Evolutionary conservation across 495 filamentous ascomycete species (phyloP).

Genomic region (Neurospora hispaniola): DNA sequence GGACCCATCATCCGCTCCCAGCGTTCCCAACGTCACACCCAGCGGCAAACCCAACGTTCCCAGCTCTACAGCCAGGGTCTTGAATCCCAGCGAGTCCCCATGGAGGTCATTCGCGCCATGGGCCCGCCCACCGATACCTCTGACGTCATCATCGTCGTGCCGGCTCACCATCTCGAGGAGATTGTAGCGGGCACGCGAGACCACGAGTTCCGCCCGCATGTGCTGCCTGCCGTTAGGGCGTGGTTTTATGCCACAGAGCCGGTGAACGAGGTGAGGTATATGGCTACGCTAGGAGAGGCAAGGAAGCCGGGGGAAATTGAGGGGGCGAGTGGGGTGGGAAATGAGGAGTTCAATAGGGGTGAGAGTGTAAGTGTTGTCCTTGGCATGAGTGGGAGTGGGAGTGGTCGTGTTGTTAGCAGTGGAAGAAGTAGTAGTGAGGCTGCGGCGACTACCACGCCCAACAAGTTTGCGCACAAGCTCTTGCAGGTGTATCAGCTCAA

Average conservation of each 20-base stretch:
- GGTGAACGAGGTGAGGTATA: constrained; percentile 33
- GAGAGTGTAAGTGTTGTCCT: neutral
- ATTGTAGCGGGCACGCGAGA: constrained; percentile 31
- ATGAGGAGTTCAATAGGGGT: constrained; percentile 38
- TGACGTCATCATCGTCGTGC: constrained; percentile 37
- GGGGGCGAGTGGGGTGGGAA: constrained; percentile 29
- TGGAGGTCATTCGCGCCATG: constrained; percentile 31
- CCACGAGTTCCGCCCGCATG: constrained; percentile 37
- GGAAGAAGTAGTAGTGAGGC: neutral
- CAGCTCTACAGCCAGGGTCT: constrained; percentile 31
- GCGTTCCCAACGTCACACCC: constrained; percentile 3
- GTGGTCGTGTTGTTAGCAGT: neutral
- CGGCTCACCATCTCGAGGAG: constrained; percentile 25
- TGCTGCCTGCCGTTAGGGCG: constrained; percentile 31
- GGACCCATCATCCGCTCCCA: constrained; percentile 10
- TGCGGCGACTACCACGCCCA: neutral
- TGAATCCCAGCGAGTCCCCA: constrained; percentile 40
- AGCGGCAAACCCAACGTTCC: constrained; percentile 8
- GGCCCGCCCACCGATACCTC: constrained; percentile 34
- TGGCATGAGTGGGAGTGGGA: too few relatives aligned
- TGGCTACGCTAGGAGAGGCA: constrained; percentile 33
- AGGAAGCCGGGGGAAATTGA: constrained; percentile 32
- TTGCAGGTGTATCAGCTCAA: constrained; percentile 42
- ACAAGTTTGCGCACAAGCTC: constrained; percentile 36
- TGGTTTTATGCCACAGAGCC: constrained; percentile 39